phyloP scores from a whole-genome alignment of 1,284 basidiomycete genomes.

The Xerocomus nothofagi region DNA sequence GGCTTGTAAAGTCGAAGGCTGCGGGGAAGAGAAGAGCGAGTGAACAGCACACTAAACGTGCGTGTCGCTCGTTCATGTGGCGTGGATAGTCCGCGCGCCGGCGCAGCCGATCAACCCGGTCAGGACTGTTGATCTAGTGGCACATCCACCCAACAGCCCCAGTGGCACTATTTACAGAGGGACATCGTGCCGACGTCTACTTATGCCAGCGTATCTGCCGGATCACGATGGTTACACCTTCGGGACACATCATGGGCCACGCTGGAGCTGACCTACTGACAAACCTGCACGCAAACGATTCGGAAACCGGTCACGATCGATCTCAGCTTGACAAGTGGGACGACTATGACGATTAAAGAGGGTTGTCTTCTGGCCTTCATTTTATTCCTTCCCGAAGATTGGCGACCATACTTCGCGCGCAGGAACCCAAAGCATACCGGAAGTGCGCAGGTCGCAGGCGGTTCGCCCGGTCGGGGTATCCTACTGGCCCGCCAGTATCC shows the following conservation, averaged over 20 bases:
- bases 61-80: slow-evolving; percentile 7
- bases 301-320: not conserved
- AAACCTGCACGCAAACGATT: not conserved
- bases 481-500: slow-evolving; percentile 6
- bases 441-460: not conserved
- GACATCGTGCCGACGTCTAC: slow-evolving; percentile 12
- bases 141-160: too few species aligned
- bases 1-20: slow-evolving; percentile 7
- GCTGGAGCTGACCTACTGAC: not conserved
- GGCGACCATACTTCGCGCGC: slow-evolving; percentile 1
- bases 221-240: slow-evolving; percentile 4
- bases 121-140: too few species aligned
- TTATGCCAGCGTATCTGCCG: slow-evolving; percentile 5
- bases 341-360: not conserved
- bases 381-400: slow-evolving; percentile 3
- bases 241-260: slow-evolving; percentile 12
- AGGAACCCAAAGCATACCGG: not conserved
- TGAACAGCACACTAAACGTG: slow-evolving; percentile 11
- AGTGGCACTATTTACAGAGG: not conserved
- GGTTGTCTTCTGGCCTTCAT: not conserved
- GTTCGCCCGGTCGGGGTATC: slow-evolving; percentile 14
- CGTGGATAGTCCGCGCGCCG: slow-evolving; percentile 8
- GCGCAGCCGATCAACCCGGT: slow-evolving; percentile 20
- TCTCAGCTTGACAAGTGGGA: slow-evolving; percentile 1
- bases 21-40: slow-evolving; percentile 10